These are phyloP conservation scores for Aspergillus sparsus DNA, from an alignment of 495 filamentous ascomycete species.

Conservation along the genomic window DNA sequence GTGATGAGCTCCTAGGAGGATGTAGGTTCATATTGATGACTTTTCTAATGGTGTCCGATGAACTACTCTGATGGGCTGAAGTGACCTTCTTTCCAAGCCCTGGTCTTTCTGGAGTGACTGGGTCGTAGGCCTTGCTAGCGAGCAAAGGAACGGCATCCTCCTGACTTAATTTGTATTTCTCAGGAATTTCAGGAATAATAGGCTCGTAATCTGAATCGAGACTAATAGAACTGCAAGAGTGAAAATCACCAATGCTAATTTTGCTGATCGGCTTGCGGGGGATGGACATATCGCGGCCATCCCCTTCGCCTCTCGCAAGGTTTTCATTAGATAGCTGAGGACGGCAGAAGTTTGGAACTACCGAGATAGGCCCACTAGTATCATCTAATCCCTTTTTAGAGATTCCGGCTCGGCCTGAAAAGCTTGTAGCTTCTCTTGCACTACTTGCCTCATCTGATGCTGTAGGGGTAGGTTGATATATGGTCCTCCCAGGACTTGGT, in stretches of 20 bases:
- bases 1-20: constrained; percentile 16
- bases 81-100: neutral
- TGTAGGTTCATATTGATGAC: constrained; percentile 10
- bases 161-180: constrained; percentile 1
- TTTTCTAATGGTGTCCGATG: constrained; percentile 5
- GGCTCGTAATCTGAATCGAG: constrained; percentile 1
- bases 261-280: constrained; percentile 18
- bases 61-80: no score
- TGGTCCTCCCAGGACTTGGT: constrained; percentile 9
- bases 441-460: neutral
- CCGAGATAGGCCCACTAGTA: constrained; percentile 1
- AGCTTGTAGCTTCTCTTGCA: neutral
- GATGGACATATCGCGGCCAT: constrained; percentile 15
- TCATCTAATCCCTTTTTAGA: neutral
- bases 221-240: constrained; percentile 5
- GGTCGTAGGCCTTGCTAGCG: neutral
- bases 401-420: neutral
- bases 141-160: neutral
- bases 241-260: constrained; percentile 13
- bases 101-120: constrained; percentile 11
- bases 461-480: constrained; percentile 4
- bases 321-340: constrained; percentile 19
- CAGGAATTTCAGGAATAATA: constrained; percentile 12
- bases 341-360: constrained; percentile 15
- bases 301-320: constrained; percentile 11